phyloP scores from a whole-genome alignment of 192 early-diverging fungal species.

The Spinellus fusiger region DNA sequence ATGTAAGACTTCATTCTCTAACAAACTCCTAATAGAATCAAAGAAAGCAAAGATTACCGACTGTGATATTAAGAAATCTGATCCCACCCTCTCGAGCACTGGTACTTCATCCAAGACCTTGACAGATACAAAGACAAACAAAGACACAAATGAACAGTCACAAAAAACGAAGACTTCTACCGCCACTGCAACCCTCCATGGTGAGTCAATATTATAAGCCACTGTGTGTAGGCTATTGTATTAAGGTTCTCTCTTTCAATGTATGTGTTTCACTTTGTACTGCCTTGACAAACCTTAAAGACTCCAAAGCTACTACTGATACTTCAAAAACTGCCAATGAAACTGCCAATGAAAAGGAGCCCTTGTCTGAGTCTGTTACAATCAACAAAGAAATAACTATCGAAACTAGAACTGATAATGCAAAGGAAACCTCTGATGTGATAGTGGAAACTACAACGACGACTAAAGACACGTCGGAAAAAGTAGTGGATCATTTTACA shows the following conservation, averaged over 20 bases:
- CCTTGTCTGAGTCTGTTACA: too few relatives aligned
- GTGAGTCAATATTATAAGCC: background rate
- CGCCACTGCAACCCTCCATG: background rate
- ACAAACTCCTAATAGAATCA: background rate
- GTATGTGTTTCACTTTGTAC: too few relatives aligned
- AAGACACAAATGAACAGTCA: background rate
- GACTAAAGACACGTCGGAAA: too few relatives aligned
- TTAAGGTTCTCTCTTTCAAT: too few relatives aligned
- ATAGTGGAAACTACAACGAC: too few relatives aligned
- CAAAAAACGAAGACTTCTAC: background rate
- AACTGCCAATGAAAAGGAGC: too few relatives aligned
- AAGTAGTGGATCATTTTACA: too few relatives aligned
- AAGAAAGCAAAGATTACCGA: background rate
- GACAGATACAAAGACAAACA: background rate
- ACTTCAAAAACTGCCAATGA: background rate
- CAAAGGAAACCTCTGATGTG: background rate
- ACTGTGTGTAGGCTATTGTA: too few relatives aligned
- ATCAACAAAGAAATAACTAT: too few relatives aligned
- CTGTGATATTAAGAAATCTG: background rate
- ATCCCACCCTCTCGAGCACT: background rate
- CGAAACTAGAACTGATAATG: too few relatives aligned
- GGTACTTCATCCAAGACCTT: background rate
- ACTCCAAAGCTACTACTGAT: background rate
- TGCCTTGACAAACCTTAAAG: too few relatives aligned
- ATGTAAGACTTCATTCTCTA: too few relatives aligned